phyloP scores from a whole-genome alignment of 768 basidiomycete species.

The Infundibulicybe gibba region DNA sequence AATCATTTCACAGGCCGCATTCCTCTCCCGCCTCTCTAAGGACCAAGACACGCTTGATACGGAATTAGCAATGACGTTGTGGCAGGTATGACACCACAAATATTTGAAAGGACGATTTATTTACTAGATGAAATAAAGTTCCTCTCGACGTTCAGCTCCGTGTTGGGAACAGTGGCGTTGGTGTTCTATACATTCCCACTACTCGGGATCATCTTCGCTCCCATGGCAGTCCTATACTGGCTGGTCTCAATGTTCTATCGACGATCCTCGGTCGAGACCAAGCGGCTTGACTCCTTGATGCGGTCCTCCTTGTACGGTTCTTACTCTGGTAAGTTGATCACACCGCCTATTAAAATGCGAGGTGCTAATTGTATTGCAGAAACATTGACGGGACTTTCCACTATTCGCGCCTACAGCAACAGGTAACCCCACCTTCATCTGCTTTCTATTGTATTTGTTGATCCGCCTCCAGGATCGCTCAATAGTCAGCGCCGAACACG shows the following conservation, averaged over 20 bases:
- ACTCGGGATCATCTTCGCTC: slow-evolving; percentile 61
- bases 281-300: slow-evolving; percentile 60
- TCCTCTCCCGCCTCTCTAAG: slow-evolving; percentile 53
- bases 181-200: slow-evolving; percentile 69
- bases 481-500: slow-evolving; percentile 44
- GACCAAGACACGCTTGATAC: slow-evolving; percentile 60
- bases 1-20: slow-evolving; percentile 40
- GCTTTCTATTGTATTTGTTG: background rate
- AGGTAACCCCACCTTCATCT: slow-evolving; percentile 26
- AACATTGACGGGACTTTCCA: slow-evolving; percentile 61
- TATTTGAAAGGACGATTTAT: background rate
- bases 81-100: slow-evolving; percentile 31
- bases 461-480: slow-evolving; percentile 37
- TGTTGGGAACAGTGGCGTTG: slow-evolving; percentile 52
- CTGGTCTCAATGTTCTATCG: slow-evolving; percentile 53
- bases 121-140: slow-evolving; percentile 23
- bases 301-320: slow-evolving; percentile 56
- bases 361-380: slow-evolving; percentile 29
- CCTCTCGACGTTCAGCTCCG: slow-evolving; percentile 32
- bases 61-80: slow-evolving; percentile 41
- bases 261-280: slow-evolving; percentile 58
- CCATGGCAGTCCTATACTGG: slow-evolving; percentile 50
- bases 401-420: slow-evolving; percentile 59
- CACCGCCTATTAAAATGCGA: background rate
- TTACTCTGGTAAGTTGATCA: slow-evolving; percentile 40